Percentiles rank a stretch among this genome's conserved stretches.
Conservation (phyloP, 768 basidiomycete species). For the Termitomyces titanicus region DNA sequence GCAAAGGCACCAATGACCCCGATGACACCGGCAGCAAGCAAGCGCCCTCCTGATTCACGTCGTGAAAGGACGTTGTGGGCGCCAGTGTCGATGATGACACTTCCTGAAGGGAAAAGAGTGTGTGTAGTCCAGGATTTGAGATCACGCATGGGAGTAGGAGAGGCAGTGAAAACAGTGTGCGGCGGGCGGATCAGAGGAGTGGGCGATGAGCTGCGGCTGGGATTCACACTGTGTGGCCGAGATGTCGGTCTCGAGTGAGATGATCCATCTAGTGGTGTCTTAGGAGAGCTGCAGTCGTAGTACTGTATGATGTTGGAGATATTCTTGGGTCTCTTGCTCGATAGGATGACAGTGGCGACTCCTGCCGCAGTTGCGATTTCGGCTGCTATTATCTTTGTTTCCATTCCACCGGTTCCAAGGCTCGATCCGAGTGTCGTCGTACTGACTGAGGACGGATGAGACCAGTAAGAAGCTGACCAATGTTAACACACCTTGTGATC, state of each 20-base stretch:
- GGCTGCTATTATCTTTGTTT: constrained; percentile 97
- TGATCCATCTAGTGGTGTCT: constrained; percentile 25
- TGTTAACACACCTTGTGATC: constrained; percentile 67
- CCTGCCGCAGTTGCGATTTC: constrained; percentile 96
- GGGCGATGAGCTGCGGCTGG: constrained; percentile 18
- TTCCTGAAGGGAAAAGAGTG: constrained; percentile 86
- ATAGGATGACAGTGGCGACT: constrained; percentile 86
- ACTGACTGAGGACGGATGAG: constrained; percentile 56
- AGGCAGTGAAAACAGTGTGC: constrained; percentile 86
- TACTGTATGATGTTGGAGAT: constrained; percentile 83
- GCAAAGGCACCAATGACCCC: constrained; percentile 88
- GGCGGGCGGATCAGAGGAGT: constrained; percentile 50
- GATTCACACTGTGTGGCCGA: constrained; percentile 8
- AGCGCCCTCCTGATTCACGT: constrained; percentile 83
- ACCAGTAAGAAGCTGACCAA: neutral
- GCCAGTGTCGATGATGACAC: constrained; percentile 83
- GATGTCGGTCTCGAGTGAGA: constrained; percentile 15
- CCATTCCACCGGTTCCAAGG: constrained; percentile 98
- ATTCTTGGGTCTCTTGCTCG: constrained; percentile 72
- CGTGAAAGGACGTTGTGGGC: constrained; percentile 84
- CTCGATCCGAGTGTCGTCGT: constrained; percentile 89
- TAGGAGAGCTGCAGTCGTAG: constrained; percentile 42
- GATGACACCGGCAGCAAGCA: constrained; percentile 90
- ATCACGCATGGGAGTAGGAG: constrained; percentile 69
- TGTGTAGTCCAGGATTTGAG: constrained; percentile 98